These are phyloP conservation scores for Leptographium procerum DNA, from an alignment of 2,329 filamentous ascomycete species.

Conservation along the genomic window DNA sequence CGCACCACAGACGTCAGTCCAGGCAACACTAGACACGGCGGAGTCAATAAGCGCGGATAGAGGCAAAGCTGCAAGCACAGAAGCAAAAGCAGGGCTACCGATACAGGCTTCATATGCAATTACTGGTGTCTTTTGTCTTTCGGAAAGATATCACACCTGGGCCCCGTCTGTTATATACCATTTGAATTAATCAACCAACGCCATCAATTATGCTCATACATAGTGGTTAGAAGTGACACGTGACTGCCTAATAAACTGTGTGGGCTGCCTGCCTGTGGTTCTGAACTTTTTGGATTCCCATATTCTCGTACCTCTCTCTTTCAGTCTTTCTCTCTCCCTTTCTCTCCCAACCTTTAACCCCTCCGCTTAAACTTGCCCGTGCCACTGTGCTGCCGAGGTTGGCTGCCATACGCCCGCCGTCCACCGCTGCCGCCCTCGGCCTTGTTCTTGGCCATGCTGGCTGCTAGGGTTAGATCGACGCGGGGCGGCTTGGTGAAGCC, in stretches of 20 bases:
- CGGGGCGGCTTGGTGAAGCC: slow-evolving; percentile 68
- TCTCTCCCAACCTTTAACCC: background rate
- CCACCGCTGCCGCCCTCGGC: slow-evolving; percentile 39
- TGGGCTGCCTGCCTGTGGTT: no score
- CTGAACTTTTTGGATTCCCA: no score
- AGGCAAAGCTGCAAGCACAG: no score
- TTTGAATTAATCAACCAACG: background rate
- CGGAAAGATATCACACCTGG: no score
- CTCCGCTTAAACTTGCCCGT: slow-evolving; percentile 11
- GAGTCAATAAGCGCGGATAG: no score
- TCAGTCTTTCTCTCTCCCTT: background rate
- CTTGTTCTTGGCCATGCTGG: slow-evolving; percentile 64
- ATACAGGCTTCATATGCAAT: no score
- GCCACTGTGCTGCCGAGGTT: slow-evolving; percentile 46
- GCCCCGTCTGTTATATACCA: background rate
- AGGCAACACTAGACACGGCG: no score
- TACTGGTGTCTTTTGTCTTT: no score
- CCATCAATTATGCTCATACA: background rate
- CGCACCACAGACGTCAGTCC: no score
- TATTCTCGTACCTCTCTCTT: background rate
- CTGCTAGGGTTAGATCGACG: slow-evolving; percentile 67
- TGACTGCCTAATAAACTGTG: no score
- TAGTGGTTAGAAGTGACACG: no score
- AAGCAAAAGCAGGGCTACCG: no score
- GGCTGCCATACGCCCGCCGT: slow-evolving; percentile 64